These are phyloP conservation scores for Eremochloa ophiuroides DNA, from an alignment of 176 grass and related monocot genomes.

Conservation along the genomic window DNA sequence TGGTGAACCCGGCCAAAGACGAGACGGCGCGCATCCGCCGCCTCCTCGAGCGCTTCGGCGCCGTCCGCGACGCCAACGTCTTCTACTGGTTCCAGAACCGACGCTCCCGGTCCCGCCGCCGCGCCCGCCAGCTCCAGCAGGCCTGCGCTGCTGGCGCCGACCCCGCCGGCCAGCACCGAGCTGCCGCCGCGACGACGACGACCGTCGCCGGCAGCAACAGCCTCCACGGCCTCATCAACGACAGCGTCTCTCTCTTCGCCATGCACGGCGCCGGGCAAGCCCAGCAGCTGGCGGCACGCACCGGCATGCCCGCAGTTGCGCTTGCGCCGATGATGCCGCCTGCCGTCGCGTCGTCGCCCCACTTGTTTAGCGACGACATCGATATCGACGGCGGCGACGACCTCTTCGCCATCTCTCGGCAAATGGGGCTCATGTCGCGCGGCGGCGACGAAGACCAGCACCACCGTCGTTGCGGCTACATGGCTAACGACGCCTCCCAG, in stretches of 20 bases:
- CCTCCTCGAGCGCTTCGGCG: slow-evolving; percentile 44
- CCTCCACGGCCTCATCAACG: neutral
- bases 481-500: slow-evolving; percentile 8
- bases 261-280: slow-evolving; percentile 7
- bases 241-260: neutral
- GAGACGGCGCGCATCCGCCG: slow-evolving; percentile 46
- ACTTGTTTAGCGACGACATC: slow-evolving; percentile 14
- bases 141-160: neutral
- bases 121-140: slow-evolving; percentile 52
- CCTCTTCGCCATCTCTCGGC: slow-evolving; percentile 50
- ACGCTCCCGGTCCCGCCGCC: slow-evolving; percentile 50
- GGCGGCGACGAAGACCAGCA: slow-evolving; percentile 5
- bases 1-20: slow-evolving; percentile 54
- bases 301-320: neutral
- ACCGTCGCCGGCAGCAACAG: neutral
- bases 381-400: slow-evolving; percentile 23
- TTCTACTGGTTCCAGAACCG: slow-evolving; percentile 68
- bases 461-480: neutral
- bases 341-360: neutral
- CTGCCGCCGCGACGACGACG: neutral
- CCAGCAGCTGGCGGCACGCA: neutral
- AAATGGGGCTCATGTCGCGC: slow-evolving; percentile 34
- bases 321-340: neutral
- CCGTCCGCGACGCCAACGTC: slow-evolving; percentile 50
- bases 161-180: neutral